phyloP scores from a whole-genome alignment of 345 rosid species.

The Acer campestre region DNA sequence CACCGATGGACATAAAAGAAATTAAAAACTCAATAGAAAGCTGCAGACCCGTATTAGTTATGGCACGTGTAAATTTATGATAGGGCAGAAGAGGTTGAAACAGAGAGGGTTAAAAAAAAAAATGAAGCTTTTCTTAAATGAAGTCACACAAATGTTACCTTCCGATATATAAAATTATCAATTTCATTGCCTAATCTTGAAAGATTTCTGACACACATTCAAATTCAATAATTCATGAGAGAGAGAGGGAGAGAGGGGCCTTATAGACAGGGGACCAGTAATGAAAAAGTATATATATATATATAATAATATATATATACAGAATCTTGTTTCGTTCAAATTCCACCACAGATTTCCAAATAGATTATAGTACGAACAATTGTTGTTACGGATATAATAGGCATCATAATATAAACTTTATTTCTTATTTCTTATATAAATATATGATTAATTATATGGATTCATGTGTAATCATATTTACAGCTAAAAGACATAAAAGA shows the following conservation, averaged over 20 bases:
- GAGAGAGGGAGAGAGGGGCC: not conserved
- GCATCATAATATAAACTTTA: no score
- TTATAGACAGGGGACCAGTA: not conserved
- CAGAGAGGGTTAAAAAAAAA: not conserved
- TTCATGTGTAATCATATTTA: not conserved
- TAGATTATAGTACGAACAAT: not conserved
- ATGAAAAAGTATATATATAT: not conserved
- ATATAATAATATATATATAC: not conserved
- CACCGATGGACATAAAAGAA: not conserved
- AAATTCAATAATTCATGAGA: conserved; percentile 17
- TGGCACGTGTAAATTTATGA: not conserved
- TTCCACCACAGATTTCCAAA: conserved; percentile 1
- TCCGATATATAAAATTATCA: not conserved
- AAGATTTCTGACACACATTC: conserved; percentile 15
- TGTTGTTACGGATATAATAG: not conserved
- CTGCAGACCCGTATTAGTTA: not conserved
- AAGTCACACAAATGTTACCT: conserved; percentile 9
- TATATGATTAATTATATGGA: no score
- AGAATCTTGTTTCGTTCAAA: conserved; percentile 1
- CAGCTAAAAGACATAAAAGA: no score
- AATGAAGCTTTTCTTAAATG: not conserved
- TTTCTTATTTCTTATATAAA: no score
- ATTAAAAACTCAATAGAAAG: not conserved
- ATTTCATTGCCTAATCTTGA: not conserved
- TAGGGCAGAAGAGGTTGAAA: not conserved